Evolutionary conservation across 192 early-diverging fungal species (phyloP), one percentile per base, ranked within the genome.

Genomic region (Rhizoclosmatium globosum): DNA sequence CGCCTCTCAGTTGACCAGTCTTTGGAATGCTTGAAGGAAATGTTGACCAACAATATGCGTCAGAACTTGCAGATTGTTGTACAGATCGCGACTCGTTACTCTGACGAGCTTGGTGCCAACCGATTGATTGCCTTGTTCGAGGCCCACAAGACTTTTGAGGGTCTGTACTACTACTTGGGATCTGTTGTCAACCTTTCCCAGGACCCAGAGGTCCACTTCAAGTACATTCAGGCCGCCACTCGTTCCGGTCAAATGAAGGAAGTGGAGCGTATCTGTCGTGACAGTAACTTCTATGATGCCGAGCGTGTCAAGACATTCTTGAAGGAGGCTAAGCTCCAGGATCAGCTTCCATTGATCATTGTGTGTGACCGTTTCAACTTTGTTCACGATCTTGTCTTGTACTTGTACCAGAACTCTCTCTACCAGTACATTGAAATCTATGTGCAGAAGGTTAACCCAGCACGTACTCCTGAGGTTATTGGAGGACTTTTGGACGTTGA

Each of bases 231-330:
- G 84, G 94, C 98, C 9, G 97, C 96, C 13, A 92, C 93, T 71
- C 86, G 92, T 46, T 95, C 94, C 47, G 96, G 96, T 15, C 97
- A 99, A 85, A 88, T 94, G 64, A 97, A 96, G 87, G 98, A 98
- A 81, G 97, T 98, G 42, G 98, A 99, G 85, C 92, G 97, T 53
- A 94, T 99, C 62, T 97, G 95, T 82, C 90, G 96, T 64, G 98
- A 99, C 83, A 96, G 93, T 86, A 94, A 95, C 84, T 92, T 91
- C 86, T 99, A 97, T 82, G 97, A 99, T 75, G 91, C 97, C 2
- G 98, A 99, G 80, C 95, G 94, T 84, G 98, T 99, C 82, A 99
- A 99, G 86, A 99, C 98, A 84, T 98, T 97, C 86, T 85, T 99
- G 53, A 99, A 99, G 87, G 98, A 99, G 81, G 93, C 98, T 45